Evolutionary conservation across 1,284 basidiomycete species (phyloP), one percentile per base, ranked within the genome.

Genomic region (Cutaneotrichosporon cyanovorans): DNA sequence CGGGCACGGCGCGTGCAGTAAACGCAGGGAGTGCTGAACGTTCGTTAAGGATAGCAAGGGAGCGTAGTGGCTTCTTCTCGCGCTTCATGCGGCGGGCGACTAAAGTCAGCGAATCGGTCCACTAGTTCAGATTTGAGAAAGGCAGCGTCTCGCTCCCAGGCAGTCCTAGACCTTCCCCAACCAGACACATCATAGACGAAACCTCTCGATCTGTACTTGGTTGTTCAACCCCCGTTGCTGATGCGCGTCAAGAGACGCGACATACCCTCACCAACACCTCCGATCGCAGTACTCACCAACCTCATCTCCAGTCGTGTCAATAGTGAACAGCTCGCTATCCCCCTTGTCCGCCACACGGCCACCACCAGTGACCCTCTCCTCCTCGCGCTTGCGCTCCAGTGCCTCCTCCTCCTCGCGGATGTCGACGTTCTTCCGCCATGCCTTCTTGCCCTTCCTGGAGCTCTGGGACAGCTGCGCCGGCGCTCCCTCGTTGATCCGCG

Each of bases 351-450:
- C 33, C 19, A 22, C 21, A 1, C 69, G 78, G 38, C 48, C 36
- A 20, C 55, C 63, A 85, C 86, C 87, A 46, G 78, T 79, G 7
- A 82, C 76, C 45, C 85, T 74, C 67, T 91, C 88, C 65, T 91
- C 86, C 5, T 78, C 77, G 46, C 87, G 76, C 48, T 83, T 72
- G 40, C 75, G 78, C 67, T 92, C 89, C 50, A 92, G 62, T 2
- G 78, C 80, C 40, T 76, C 74, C 60, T 91, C 88, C 33, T 89
- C 80, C 32, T 79, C 79, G 21, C 78, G 78, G 37, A 91, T 77
- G 65, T 91, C 81, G 44, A 91, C 81, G 69, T 93, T 87, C 74
- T 95, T 95, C 61, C 91, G 74, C 91, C 91, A 95, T 45, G 89
- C 82, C 50, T 80, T 81, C 72, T 93, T 95, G 40, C 88, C 86